A percentile compares a stretch with the other conserved stretches of the same genome.
Evolutionary conservation across 495 filamentous ascomycete genomes (phyloP).

Genomic region (Xylaria castorea): DNA sequence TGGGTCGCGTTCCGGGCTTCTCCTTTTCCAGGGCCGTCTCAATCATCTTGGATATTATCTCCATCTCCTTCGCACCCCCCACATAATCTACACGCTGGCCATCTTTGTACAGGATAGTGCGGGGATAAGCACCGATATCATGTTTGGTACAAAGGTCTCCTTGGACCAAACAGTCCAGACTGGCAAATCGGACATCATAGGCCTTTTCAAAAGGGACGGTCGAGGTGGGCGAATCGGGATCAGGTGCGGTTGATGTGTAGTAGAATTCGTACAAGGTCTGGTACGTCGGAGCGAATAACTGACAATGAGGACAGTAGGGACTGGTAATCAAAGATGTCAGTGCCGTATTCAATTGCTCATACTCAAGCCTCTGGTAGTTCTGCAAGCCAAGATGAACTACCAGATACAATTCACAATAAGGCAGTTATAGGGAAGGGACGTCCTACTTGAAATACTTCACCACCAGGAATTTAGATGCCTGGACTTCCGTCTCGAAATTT

Average conservation of each 20-base stretch:
- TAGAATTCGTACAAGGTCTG: conserved; percentile 97
- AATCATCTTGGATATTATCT: conserved; percentile 67
- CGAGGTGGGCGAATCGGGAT: conserved; percentile 35
- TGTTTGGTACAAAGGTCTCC: conserved; percentile 74
- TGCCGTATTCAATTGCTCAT: not conserved
- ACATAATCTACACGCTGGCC: conserved; percentile 69
- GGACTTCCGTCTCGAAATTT: conserved; percentile 50
- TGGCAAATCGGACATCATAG: conserved; percentile 90
- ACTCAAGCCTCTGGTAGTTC: not conserved
- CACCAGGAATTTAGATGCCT: conserved; percentile 51
- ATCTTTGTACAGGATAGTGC: conserved; percentile 81
- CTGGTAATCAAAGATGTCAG: conserved; percentile 37
- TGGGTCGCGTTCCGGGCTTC: conserved; percentile 78
- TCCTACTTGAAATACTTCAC: conserved; percentile 59
- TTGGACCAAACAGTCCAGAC: conserved; percentile 82
- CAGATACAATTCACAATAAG: not conserved
- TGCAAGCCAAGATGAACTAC: not conserved
- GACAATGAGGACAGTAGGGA: conserved; percentile 79
- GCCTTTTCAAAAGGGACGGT: conserved; percentile 62
- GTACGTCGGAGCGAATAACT: conserved; percentile 79
- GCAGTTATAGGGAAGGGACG: not conserved
- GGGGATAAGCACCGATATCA: conserved; percentile 71
- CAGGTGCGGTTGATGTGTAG: conserved; percentile 77
- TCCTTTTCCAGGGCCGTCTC: conserved; percentile 80
- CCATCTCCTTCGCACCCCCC: conserved; percentile 66